Percentiles rank a stretch among this genome's conserved stretches.
These are phyloP conservation scores for Malania oleifera DNA, from an alignment of 164 flowering plant species.

Conservation along the genomic window DNA sequence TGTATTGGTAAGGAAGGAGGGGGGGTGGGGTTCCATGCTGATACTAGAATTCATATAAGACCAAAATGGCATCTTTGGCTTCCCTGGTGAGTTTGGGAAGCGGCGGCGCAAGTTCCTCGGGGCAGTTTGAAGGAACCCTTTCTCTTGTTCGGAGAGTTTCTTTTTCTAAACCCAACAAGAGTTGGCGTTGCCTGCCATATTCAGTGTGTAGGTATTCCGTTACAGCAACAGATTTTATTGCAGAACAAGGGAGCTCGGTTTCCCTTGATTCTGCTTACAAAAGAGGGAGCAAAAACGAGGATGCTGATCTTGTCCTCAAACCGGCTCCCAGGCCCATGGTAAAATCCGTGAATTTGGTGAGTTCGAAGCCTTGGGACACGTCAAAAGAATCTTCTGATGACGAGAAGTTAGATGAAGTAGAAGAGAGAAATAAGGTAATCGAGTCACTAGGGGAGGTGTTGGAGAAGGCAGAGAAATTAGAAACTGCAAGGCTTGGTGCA, in stretches of 20 bases:
- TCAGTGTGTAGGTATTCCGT: slow-evolving; percentile 63
- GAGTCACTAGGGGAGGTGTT: slow-evolving; percentile 85
- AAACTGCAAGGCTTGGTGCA: slow-evolving; percentile 24
- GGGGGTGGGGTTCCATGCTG: no score
- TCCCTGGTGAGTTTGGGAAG: slow-evolving; percentile 74
- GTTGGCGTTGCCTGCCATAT: slow-evolving; percentile 29
- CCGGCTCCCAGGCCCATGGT: slow-evolving; percentile 73
- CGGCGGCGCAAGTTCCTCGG: slow-evolving; percentile 39
- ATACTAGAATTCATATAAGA: no score
- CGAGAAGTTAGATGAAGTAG: slow-evolving; percentile 24
- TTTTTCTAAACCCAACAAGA: slow-evolving; percentile 24
- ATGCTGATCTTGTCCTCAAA: slow-evolving; percentile 49
- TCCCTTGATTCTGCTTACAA: slow-evolving; percentile 40
- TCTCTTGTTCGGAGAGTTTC: slow-evolving; percentile 37
- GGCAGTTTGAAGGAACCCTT: slow-evolving; percentile 30
- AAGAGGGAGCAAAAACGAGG: slow-evolving; percentile 40
- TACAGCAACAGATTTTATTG: slow-evolving; percentile 42
- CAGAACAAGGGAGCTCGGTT: slow-evolving; percentile 53
- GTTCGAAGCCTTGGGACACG: slow-evolving; percentile 24
- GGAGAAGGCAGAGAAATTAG: slow-evolving; percentile 84
- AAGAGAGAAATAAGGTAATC: slow-evolving; percentile 62
- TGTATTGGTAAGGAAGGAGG: no score
- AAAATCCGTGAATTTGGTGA: slow-evolving; percentile 25
- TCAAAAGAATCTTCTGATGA: slow-evolving; percentile 14
- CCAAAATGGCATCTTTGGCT: slow-evolving; percentile 71